Conservation (phyloP, 805 yeast species). For the Grigorovia jiainica region DNA sequence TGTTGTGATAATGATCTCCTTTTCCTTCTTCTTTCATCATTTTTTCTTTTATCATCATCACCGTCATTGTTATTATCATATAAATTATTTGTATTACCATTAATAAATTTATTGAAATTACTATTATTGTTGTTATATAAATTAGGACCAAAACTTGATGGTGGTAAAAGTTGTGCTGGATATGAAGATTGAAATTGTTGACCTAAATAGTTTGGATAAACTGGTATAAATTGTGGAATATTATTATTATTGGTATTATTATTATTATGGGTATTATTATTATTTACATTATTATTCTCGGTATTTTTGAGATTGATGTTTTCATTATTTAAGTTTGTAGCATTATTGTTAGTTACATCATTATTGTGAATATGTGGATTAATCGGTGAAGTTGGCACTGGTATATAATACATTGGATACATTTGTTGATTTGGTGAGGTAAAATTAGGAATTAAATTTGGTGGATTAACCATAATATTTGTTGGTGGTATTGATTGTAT, state of each 20-base stretch:
- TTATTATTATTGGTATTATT: neutral
- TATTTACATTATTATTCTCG: neutral
- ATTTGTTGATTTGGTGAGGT: neutral
- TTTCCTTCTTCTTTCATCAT: too few species aligned
- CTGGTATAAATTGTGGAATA: conserved; percentile 21
- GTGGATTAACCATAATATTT: neutral
- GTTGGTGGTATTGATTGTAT: neutral
- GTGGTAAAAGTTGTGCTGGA: conserved; percentile 11
- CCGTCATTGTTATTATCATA: neutral
- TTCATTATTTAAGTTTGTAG: too few species aligned
- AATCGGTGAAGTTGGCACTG: conserved; percentile 12
- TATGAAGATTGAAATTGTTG: conserved; percentile 15
- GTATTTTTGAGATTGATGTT: too few species aligned
- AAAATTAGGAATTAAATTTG: neutral
- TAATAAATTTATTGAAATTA: neutral
- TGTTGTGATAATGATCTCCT: conserved; percentile 19
- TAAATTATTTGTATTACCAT: too few species aligned
- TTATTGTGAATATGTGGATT: conserved; percentile 8
- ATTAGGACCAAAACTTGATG: conserved; percentile 4
- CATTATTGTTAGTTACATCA: conserved; percentile 6
- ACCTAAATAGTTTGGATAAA: conserved; percentile 14
- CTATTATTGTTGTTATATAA: neutral
- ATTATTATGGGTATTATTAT: neutral
- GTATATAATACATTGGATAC: conserved; percentile 9
- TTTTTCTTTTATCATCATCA: neutral